A percentile compares a stretch with the other conserved stretches of the same genome.
Conservation (phyloP, 352 stramenopile species). For the Thraustochytrium striatum region DNA sequence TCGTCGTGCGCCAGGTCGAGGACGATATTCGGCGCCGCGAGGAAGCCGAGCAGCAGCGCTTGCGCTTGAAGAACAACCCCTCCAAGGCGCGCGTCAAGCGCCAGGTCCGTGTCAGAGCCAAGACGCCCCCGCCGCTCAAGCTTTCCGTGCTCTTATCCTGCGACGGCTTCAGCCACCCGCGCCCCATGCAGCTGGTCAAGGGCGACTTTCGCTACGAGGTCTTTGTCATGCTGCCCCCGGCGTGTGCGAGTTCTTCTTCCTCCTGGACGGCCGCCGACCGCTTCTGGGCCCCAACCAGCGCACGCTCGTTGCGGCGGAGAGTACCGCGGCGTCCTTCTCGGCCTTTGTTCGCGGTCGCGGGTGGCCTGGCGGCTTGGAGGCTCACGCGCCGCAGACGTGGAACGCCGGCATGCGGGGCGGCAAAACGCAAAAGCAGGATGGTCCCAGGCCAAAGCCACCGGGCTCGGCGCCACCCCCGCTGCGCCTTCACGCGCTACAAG, state of each 20-base stretch:
- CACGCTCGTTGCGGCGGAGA: background rate
- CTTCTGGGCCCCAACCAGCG: background rate
- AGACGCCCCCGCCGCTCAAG: background rate
- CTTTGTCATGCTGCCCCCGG: constrained; percentile 32
- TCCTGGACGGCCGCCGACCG: background rate
- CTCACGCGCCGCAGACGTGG: too few species aligned
- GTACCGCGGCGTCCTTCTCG: background rate
- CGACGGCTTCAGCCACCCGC: constrained; percentile 18
- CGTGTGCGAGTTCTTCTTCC: constrained; percentile 40
- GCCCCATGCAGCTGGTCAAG: background rate
- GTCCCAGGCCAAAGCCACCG: too few species aligned
- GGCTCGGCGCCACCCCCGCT: too few species aligned
- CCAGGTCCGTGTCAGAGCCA: background rate
- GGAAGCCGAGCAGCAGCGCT: background rate
- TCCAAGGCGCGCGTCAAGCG: background rate
- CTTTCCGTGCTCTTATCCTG: background rate
- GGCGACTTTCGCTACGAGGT: constrained; percentile 39
- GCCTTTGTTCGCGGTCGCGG: too few species aligned
- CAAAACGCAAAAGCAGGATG: too few species aligned
- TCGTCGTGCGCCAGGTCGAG: background rate
- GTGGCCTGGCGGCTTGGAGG: too few species aligned
- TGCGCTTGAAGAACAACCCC: constrained; percentile 14
- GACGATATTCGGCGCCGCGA: constrained; percentile 6
- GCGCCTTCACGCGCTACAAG: background rate
- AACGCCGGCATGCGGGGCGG: too few species aligned